phyloP scores from a whole-genome alignment of 179 eudicot species.

The Beta lomatogona region DNA sequence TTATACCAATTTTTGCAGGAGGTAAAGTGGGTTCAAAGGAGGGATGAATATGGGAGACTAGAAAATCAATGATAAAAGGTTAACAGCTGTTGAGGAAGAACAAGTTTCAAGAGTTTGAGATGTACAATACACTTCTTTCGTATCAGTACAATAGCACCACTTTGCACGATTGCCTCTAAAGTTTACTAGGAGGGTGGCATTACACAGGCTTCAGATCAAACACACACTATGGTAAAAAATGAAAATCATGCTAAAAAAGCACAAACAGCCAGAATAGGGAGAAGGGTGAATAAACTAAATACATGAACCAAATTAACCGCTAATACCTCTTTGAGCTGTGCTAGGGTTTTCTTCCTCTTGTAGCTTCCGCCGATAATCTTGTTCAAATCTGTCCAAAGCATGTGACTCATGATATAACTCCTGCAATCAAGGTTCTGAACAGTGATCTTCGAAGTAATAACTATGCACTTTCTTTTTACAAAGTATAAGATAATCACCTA shows the following conservation, averaged over 20 bases:
- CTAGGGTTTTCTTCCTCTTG: conserved; percentile 86
- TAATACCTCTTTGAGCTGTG: conserved; percentile 75
- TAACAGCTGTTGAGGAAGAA: not conserved
- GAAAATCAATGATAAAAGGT: not conserved
- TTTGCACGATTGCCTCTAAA: not conserved
- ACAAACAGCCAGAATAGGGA: conserved; percentile 9
- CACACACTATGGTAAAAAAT: not conserved
- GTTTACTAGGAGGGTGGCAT: not conserved
- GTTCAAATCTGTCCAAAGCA: conserved; percentile 97
- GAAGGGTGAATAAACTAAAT: not conserved
- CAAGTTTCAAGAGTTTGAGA: not conserved
- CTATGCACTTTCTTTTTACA: not conserved
- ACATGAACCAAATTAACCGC: not conserved
- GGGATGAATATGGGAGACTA: not conserved
- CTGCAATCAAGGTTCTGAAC: conserved; percentile 43
- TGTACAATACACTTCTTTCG: not conserved
- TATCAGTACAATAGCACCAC: not conserved
- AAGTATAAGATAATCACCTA: not conserved
- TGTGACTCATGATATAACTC: conserved; percentile 95
- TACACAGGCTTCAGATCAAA: not conserved
- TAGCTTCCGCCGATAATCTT: conserved; percentile 83
- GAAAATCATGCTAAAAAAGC: not conserved
- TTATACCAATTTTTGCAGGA: not conserved
- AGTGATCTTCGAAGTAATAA: not conserved
- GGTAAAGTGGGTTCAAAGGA: not conserved